Evolutionary conservation across 306 rosid genomes (phyloP), one percentile per base, ranked within the genome.

Genomic region (Trifolium pratense): DNA sequence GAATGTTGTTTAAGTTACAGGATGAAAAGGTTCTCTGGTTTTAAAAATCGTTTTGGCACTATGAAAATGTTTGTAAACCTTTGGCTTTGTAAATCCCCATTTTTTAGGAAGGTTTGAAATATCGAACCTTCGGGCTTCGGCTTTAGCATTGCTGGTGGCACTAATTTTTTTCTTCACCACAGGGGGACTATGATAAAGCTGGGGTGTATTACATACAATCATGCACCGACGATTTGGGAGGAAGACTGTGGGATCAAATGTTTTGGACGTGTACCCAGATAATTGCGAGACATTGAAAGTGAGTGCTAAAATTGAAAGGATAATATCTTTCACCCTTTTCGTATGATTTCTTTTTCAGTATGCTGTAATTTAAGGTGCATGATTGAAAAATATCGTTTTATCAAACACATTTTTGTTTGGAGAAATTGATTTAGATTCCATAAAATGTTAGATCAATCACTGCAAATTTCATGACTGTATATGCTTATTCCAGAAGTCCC

Each of bases 101-200:
- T 31, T 59, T 59, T 59, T 29, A 1, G 39, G 42, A 14, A 29
- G 42, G 42, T 59, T 59, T 11, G 60, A 15, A 59, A 59, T 59
- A 59, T 59, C 13, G 20, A 59, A 14, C 66, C 64, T 74, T 55
- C n/a, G n/a, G n/a, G n/a, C n/a, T n/a, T n/a, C 10, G 20, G 69
- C 55, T 45, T 71, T 80, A 53, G 65, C 61, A 13, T 62, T 78
- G 62, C 63, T 73, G 80, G 75, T 76, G 59, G 31, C 21, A 53
- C 62, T 74, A 58, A 20, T 83, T 9, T 65, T n/a, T 81, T 78
- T 39, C 64, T 70, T 76, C 65, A 71, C 75, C 81, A 29, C 78
- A 95, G 99, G 99, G 99, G 68, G 97, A 95, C 86, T 95, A 95
- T 81, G 99, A 95, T 39, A 95, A 95, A 84, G 97, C 97, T 70